Evolutionary conservation across 2,329 filamentous ascomycete species (phyloP).

Genomic region (Acephala macrosclerotiorum): DNA sequence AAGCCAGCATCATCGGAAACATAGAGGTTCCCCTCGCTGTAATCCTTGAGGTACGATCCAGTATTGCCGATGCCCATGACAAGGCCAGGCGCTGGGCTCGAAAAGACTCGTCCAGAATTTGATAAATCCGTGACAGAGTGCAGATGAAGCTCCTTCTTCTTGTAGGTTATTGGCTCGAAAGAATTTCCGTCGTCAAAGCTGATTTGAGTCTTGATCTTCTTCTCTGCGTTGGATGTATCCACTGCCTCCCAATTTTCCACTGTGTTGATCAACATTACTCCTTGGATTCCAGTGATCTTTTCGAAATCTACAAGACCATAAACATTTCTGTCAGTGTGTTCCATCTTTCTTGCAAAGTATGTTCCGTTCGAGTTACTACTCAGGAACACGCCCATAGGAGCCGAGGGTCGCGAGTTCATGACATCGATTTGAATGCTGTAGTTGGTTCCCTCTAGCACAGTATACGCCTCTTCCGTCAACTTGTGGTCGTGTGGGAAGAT

Average conservation of each 20-base stretch:
- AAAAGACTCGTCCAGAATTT: conserved; percentile 88
- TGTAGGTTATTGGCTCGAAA: conserved; percentile 75
- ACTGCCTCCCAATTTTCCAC: conserved; percentile 88
- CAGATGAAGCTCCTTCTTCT: conserved; percentile 75
- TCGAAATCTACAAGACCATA: conserved; percentile 90
- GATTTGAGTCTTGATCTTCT: conserved; percentile 81
- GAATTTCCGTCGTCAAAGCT: conserved; percentile 95
- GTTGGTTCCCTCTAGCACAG: conserved; percentile 92
- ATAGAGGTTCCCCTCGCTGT: conserved; percentile 79
- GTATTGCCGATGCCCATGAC: conserved; percentile 95
- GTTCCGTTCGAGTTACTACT: conserved; percentile 98
- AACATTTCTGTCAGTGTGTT: conserved; percentile 86
- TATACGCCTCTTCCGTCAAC: conserved; percentile 86
- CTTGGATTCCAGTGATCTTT: conserved; percentile 89
- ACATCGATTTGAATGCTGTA: conserved; percentile 98
- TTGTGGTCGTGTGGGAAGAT: conserved; percentile 85
- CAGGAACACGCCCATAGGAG: conserved; percentile 85
- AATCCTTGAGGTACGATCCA: conserved; percentile 74
- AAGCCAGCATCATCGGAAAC: conserved; percentile 91
- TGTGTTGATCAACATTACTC: conserved; percentile 87
- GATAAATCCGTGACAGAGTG: conserved; percentile 89
- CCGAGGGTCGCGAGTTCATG: conserved; percentile 70
- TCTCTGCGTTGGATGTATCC: conserved; percentile 59
- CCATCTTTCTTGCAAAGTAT: conserved; percentile 90
- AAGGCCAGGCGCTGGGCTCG: conserved; percentile 90